Percentiles rank a stretch among this genome's conserved stretches.
Conservation (phyloP, 345 rosid species). For the Tarenaya hassleriana region DNA sequence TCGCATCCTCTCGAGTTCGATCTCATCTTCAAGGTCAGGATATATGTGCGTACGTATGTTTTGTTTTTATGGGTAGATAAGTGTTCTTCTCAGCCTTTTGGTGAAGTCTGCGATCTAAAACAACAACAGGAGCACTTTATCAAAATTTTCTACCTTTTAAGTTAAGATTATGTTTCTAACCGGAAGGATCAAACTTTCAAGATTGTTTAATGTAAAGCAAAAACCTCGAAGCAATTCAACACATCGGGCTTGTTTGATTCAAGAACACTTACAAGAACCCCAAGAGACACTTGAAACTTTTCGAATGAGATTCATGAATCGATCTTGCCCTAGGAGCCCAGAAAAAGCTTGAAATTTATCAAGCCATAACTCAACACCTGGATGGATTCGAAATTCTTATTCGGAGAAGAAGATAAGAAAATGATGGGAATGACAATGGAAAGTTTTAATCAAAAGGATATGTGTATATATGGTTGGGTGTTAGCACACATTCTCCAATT, state of each 20-base stretch:
- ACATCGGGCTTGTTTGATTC: not conserved
- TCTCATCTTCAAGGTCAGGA: conserved; percentile 2
- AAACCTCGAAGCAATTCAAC: conserved; percentile 5
- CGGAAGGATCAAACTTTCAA: not conserved
- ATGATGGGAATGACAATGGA: not conserved
- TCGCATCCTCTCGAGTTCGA: conserved; percentile 8
- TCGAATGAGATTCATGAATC: no score
- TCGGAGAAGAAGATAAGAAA: not conserved
- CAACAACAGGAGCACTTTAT: no score
- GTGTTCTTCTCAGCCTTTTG: no score
- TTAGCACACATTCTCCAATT: not conserved
- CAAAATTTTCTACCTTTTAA: no score
- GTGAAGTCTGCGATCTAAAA: no score
- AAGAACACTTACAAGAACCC: not conserved
- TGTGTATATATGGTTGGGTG: not conserved
- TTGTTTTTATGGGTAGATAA: not conserved
- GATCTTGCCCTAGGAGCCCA: no score
- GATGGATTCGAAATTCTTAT: not conserved
- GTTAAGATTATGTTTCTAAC: no score
- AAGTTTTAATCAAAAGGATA: not conserved
- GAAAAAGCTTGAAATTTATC: no score
- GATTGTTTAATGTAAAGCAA: not conserved
- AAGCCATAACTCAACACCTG: no score
- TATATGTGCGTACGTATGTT: not conserved
- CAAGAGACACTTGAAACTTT: no score